Base-by-base conservation (phyloP, 2,329 filamentous ascomycete genomes). In the Lachnellula hyalina region DNA sequence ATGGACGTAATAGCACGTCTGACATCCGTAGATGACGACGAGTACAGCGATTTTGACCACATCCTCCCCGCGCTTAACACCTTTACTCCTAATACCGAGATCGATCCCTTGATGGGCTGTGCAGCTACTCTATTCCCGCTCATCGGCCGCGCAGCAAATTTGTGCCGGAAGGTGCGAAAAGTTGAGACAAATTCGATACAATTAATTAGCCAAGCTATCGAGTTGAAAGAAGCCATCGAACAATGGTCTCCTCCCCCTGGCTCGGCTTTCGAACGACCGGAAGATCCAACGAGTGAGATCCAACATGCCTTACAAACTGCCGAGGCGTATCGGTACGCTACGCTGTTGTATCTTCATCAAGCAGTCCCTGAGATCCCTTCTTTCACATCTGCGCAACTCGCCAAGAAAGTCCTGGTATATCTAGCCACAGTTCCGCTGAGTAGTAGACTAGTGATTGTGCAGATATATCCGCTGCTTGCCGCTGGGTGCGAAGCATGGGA, bases 71-170 rank as follows among this genome's bases (percentile, higher is more conserved):
- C 68, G 11, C 70, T 74, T n/a, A 70, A 72, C 32, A 68, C 65
- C 52, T 68, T 63, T 54, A 67, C 57, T 11, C 28, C 28, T 73
- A 58, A 38, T 47, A 67, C 56, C 74, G 76, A 83, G 55, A 76
- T 89, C n/a, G 86, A 89, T 68, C 85, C 85, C 4, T 69, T 89
- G 32, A 85, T 89, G 82, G 86, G 86, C 11, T 86, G 83, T 62
- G 85, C 85, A 6, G 74, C 77, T 34, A 84, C 83, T 0, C 74
- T 89, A 0, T 89, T 89, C 63, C 86, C 85, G 1, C 72, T 87
- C 1, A 86, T 89, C 57, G 83, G 85, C 11, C 77, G 79, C 19
- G 83, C 84, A 21, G 85, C 84, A 3, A 82, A 81, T 56, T 73
- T 89, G 2, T 81, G 87, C n/a, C 79, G 84, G 52, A 80, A 76